phyloP scores from a whole-genome alignment of 2,329 filamentous ascomycete genomes.

The Apiospora sp. region DNA sequence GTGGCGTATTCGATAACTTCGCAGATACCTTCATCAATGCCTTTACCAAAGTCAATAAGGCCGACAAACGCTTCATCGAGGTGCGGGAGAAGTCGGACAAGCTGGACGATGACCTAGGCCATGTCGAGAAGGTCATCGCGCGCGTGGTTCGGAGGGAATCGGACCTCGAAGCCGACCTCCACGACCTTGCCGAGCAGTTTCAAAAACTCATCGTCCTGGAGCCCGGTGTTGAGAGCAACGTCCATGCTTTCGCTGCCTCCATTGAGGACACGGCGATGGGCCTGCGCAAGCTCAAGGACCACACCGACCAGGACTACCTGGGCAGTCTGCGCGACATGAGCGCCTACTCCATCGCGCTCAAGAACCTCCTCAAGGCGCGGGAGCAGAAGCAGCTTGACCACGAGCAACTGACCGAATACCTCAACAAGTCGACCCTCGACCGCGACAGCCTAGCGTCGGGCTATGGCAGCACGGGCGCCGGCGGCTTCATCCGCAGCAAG shows the following conservation, averaged over 20 bases:
- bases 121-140: conserved; percentile 95
- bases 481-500: conserved; percentile 89
- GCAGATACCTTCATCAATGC: conserved; percentile 97
- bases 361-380: conserved; percentile 86
- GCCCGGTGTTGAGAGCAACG: conserved; percentile 80
- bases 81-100: conserved; percentile 93
- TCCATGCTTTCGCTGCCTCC: conserved; percentile 86
- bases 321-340: conserved; percentile 95
- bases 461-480: conserved; percentile 68
- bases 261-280: conserved; percentile 84
- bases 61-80: conserved; percentile 92
- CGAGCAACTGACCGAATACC: conserved; percentile 93
- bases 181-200: conserved; percentile 91
- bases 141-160: conserved; percentile 86
- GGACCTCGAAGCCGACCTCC: conserved; percentile 87
- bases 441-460: conserved; percentile 78
- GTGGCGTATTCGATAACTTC: conserved; percentile 90
- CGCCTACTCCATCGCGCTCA: conserved; percentile 87
- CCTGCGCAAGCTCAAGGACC: conserved; percentile 82
- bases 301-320: conserved; percentile 95
- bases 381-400: conserved; percentile 99
- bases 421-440: conserved; percentile 88
- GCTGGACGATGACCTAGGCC: conserved; percentile 88
- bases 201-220: conserved; percentile 91
- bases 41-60: conserved; percentile 95